Conservation (phyloP, 2,329 filamentous ascomycete species). For the Sporothrix globosa region DNA sequence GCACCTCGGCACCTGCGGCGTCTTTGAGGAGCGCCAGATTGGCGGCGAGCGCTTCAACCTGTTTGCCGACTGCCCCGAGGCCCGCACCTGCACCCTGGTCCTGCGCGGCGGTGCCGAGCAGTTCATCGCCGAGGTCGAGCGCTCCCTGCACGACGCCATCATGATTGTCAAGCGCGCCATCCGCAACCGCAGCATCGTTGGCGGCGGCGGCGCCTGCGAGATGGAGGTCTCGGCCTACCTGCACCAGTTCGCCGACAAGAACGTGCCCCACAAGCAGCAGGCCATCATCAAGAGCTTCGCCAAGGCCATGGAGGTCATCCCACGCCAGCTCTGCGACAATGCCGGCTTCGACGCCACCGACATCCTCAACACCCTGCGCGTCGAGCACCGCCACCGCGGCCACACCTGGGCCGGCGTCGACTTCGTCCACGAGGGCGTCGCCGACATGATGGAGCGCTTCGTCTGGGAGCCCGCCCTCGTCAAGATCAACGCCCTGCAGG, state of each 20-base stretch:
- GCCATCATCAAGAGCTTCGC: conserved; percentile 97
- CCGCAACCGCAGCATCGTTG: conserved; percentile 91
- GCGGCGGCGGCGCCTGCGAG: conserved; percentile 90
- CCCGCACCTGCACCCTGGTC: conserved; percentile 95
- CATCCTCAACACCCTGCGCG: conserved; percentile 92
- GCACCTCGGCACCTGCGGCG: conserved; percentile 87
- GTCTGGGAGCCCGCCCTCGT: conserved; percentile 97
- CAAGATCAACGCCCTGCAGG: conserved; percentile 96
- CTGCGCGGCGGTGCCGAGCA: conserved; percentile 96
- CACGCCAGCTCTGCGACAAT: conserved; percentile 96
- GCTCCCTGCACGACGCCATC: conserved; percentile 96
- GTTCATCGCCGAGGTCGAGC: conserved; percentile 98
- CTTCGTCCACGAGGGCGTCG: conserved; percentile 86
- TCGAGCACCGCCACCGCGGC: conserved; percentile 94
- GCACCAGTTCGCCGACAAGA: conserved; percentile 88
- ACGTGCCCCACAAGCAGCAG: conserved; percentile 93
- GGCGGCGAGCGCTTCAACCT: conserved; percentile 98
- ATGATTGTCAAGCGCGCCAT: conserved; percentile 99
- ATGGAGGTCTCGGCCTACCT: conserved; percentile 97
- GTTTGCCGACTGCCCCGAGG: conserved; percentile 92
- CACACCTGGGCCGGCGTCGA: conserved; percentile 95
- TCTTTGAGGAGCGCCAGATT: conserved; percentile 94
- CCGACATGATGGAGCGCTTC: conserved; percentile 92
- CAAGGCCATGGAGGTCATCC: conserved; percentile 95
- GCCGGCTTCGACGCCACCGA: conserved; percentile 98